Conservation (phyloP, 768 basidiomycete species). For the Tephrocybe rancida region DNA sequence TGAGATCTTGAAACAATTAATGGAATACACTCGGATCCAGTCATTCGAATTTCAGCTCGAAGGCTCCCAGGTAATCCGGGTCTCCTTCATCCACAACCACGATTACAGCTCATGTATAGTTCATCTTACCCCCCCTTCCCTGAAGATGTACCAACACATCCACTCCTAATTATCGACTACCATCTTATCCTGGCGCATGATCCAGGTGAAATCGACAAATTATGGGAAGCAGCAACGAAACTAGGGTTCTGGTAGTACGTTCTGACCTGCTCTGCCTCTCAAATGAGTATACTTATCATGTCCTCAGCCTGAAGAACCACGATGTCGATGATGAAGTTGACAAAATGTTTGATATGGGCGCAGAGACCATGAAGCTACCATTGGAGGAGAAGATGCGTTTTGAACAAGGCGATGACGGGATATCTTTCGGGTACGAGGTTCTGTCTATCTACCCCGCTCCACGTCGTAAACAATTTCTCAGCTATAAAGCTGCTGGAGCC, state of each 20-base stretch:
- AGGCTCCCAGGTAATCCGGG: too few species aligned
- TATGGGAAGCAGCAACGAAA: conserved; percentile 60
- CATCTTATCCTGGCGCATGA: conserved; percentile 44
- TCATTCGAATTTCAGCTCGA: too few species aligned
- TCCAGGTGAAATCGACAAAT: conserved; percentile 43
- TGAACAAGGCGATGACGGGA: conserved; percentile 55
- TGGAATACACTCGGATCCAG: too few species aligned
- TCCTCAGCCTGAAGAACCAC: conserved; percentile 54
- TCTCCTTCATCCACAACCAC: too few species aligned
- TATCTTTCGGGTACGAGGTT: conserved; percentile 34
- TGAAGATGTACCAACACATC: conserved; percentile 53
- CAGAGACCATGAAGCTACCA: conserved; percentile 53
- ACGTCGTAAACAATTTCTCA: conserved; percentile 10
- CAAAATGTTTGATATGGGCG: conserved; percentile 58
- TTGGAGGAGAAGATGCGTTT: conserved; percentile 59
- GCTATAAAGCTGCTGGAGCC: conserved; percentile 65
- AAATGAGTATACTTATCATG: not conserved
- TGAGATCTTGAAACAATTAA: too few species aligned
- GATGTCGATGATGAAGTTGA: conserved; percentile 48
- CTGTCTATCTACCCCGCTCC: too few species aligned
- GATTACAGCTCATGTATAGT: conserved; percentile 27
- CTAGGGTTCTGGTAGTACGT: conserved; percentile 73
- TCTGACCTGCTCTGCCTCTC: not conserved
- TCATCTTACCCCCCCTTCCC: conserved; percentile 46
- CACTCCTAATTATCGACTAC: conserved; percentile 59